Base-by-base conservation (phyloP, 129 eudicot genomes). In the Flaveria bidentis region DNA sequence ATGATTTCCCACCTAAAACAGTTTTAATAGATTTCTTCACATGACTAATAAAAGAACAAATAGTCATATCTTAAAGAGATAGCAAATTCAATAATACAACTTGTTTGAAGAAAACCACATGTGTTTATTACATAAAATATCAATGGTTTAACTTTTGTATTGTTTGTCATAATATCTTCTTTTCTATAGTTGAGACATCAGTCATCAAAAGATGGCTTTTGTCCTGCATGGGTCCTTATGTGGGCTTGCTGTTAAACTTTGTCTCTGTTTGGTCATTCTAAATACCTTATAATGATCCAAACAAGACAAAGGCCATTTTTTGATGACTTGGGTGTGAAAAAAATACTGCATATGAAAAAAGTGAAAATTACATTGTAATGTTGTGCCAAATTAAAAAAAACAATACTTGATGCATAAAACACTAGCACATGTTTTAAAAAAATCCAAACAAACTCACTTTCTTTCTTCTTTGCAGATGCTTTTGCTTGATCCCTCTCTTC, bases 391-490 rank as follows among this genome's bases (percentile, higher is more conserved):
- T 5, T 0, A 36, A 0, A 36, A 5, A 36, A 36, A 36, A 36
- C 4, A 5, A 36, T 36, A 30, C 36, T 50, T 7, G 10, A 46
- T 50, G 10, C 66, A 70, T 22, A 51, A 28, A 65, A 69, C 30
- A 7, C 58, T 42, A 47, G 10, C 20, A 47, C 8, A 50, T 23
- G 39, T 36, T 17, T 16, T 65, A 17, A 25, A 17, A 23, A 26
- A 61, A 51, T 17, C 73, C 73, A 60, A 79, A 44, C 18, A 33
- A 74, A 74, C 99, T 84, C 76, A 95, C 99, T 91, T 82, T 91
- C 97, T 89, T 95, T 95, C 97, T 91, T 91, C 77, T 95, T 95
- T 50, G 94, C 17, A 9, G 97, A 74, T 77, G 96, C 89, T 81
- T 95, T 95, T 9, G 92, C 86, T 66, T 84, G 81, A 30, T 96